phyloP scores from a whole-genome alignment of 1,284 basidiomycete species.

The Cryptococcus sp. region DNA sequence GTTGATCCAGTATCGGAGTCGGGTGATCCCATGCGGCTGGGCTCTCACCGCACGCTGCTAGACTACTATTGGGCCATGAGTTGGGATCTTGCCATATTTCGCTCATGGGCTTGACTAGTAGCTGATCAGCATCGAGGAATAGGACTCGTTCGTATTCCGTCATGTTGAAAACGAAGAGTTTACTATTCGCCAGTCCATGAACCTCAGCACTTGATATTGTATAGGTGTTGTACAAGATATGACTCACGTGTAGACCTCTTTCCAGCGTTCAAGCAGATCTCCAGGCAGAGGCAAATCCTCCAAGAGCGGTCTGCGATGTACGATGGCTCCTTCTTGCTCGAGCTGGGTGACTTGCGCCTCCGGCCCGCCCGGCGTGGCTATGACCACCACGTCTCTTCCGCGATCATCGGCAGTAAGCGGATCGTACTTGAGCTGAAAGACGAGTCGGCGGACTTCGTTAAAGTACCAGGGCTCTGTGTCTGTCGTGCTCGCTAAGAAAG shows the following conservation, averaged over 20 bases:
- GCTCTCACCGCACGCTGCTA: conserved; percentile 4
- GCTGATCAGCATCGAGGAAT: conserved; percentile 10
- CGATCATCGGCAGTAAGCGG: conserved; percentile 42
- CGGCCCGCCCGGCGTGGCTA: not conserved
- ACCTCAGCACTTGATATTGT: too few species aligned
- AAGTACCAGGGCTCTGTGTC: too few species aligned
- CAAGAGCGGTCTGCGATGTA: not conserved
- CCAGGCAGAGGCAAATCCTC: not conserved
- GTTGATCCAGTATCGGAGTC: not conserved
- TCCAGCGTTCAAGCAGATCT: not conserved
- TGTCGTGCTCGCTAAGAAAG: too few species aligned
- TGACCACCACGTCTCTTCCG: conserved; percentile 64
- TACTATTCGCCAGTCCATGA: not conserved
- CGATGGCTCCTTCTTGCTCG: conserved; percentile 1
- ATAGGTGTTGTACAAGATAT: too few species aligned
- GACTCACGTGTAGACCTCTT: too few species aligned
- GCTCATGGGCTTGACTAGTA: conserved; percentile 6
- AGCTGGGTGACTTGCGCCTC: conserved; percentile 1
- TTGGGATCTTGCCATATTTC: conserved; percentile 17
- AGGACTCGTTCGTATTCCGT: conserved; percentile 18
- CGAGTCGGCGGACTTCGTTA: conserved; percentile 60
- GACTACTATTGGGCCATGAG: conserved; percentile 2
- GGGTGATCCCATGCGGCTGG: not conserved
- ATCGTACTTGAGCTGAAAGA: conserved; percentile 67
- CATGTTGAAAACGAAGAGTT: conserved; percentile 17